A percentile compares a stretch with the other conserved stretches of the same genome.
These are phyloP conservation scores for Paxillus rubicundulus DNA, from an alignment of 768 basidiomycete genomes.

Conservation along the genomic window DNA sequence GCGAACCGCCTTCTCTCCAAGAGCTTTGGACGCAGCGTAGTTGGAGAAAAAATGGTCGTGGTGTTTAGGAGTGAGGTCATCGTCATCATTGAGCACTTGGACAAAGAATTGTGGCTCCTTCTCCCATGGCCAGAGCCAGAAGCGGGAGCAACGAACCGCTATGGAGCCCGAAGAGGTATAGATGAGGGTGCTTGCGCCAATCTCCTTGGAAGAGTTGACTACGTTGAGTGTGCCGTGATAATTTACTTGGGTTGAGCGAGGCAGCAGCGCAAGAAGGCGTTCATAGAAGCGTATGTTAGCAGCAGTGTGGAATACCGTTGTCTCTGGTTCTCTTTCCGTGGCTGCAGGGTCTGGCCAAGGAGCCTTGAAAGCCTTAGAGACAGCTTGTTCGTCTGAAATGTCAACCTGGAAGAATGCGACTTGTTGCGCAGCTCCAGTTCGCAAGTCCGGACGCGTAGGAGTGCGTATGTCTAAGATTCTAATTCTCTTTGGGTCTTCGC, in stretches of 20 bases:
- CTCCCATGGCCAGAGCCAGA: constrained; percentile 79
- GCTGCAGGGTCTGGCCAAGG: constrained; percentile 50
- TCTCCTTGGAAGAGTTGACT: constrained; percentile 51
- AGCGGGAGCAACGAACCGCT: constrained; percentile 52
- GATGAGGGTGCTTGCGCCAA: constrained; percentile 56
- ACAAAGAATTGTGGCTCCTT: constrained; percentile 51
- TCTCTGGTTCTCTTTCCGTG: constrained; percentile 23
- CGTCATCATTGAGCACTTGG: constrained; percentile 65
- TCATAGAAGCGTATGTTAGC: constrained; percentile 81
- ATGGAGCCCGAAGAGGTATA: constrained; percentile 77
- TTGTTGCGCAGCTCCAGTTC: constrained; percentile 47
- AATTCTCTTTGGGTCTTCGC: constrained; percentile 64
- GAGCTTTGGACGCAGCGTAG: constrained; percentile 65
- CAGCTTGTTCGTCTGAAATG: constrained; percentile 50
- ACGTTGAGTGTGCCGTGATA: constrained; percentile 67
- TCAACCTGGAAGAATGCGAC: constrained; percentile 61
- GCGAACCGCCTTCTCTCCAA: constrained; percentile 52
- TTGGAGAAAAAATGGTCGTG: constrained; percentile 75
- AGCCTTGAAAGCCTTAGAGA: constrained; percentile 59
- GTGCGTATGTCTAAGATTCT: constrained; percentile 65
- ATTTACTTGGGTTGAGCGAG: constrained; percentile 60
- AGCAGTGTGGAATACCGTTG: constrained; percentile 75
- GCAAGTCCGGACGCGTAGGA: constrained; percentile 57
- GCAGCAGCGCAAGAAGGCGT: constrained; percentile 48
- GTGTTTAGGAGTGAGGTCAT: constrained; percentile 45